Percentiles rank a stretch among this genome's conserved stretches.
phyloP scores from a whole-genome alignment of 1,139 yeast species.

The Magnusiomyces ingens region DNA sequence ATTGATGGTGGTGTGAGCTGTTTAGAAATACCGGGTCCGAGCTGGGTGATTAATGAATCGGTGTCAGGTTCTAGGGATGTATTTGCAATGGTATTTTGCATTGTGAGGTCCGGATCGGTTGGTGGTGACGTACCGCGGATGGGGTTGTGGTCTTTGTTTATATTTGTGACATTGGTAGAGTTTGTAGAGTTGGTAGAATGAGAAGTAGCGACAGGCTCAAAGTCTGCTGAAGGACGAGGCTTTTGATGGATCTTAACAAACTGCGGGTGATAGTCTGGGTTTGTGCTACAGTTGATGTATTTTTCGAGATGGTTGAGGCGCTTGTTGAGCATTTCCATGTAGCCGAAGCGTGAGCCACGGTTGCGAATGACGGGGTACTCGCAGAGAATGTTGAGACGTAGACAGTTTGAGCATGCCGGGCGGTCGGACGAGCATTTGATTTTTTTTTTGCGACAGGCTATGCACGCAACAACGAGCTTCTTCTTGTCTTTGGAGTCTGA shows the following conservation, averaged over 20 bases:
- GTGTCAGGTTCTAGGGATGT: constrained; percentile 7
- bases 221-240: constrained; percentile 5
- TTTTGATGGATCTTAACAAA: constrained; percentile 14
- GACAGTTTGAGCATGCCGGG: constrained; percentile 36
- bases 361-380: constrained; percentile 34
- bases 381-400: constrained; percentile 32
- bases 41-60: constrained; percentile 14
- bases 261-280: constrained; percentile 15
- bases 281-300: constrained; percentile 21
- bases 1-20: constrained; percentile 11
- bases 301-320: constrained; percentile 29
- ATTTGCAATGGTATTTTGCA: neutral
- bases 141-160: neutral
- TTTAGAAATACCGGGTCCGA: constrained; percentile 12
- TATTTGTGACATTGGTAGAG: neutral
- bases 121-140: neutral
- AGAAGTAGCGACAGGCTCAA: constrained; percentile 1
- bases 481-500: constrained; percentile 20
- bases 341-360: constrained; percentile 36
- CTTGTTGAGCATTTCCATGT: constrained; percentile 30
- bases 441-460: constrained; percentile 34
- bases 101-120: neutral
- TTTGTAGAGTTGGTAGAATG: neutral
- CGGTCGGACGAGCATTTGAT: constrained; percentile 35
- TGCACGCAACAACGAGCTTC: constrained; percentile 34